A percentile compares a stretch with the other conserved stretches of the same genome.
Evolutionary conservation across 2,329 filamentous ascomycete species (phyloP).

Genomic region (Aspergillus fumigatus): DNA sequence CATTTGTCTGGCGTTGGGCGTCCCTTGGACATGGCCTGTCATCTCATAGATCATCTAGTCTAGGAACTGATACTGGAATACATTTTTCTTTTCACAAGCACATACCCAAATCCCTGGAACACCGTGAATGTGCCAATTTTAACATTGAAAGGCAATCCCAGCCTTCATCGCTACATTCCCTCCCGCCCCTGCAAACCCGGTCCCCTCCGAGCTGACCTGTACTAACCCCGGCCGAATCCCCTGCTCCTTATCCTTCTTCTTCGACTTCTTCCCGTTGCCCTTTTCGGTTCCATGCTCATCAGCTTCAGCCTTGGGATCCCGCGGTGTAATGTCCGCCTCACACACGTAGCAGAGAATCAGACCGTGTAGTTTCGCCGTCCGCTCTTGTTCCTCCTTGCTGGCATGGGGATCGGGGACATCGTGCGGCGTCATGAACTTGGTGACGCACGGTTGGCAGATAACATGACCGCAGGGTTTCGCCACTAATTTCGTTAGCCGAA

Average conservation of each 20-base stretch:
- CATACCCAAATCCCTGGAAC: background rate
- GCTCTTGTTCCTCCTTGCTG: conserved; percentile 44
- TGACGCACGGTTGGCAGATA: conserved; percentile 76
- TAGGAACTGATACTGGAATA: background rate
- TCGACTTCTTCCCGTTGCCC: conserved; percentile 30
- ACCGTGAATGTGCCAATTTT: conserved; percentile 12
- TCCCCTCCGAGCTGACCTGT: conserved; percentile 78
- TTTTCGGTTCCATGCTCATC: conserved; percentile 11
- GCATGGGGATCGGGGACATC: conserved; percentile 58
- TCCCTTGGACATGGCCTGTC: background rate
- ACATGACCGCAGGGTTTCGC: conserved; percentile 90
- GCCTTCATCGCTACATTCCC: conserved; percentile 73
- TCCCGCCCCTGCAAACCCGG: conserved; percentile 86
- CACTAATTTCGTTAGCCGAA: conserved; percentile 39
- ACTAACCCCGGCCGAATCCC: conserved; percentile 68
- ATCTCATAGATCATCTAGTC: background rate
- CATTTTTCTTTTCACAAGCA: background rate
- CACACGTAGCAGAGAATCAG: conserved; percentile 77
- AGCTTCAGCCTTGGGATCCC: conserved; percentile 24
- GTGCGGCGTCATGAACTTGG: conserved; percentile 70
- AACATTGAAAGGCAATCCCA: conserved; percentile 80
- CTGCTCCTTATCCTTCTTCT: conserved; percentile 44
- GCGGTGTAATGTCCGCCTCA: conserved; percentile 65
- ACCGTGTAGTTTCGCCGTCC: conserved; percentile 33
- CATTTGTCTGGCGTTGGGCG: background rate